Percentiles rank a stretch among this genome's conserved stretches.
Conservation (phyloP, 2,329 filamentous ascomycete genomes). For the Neonectria neomacrospora region DNA sequence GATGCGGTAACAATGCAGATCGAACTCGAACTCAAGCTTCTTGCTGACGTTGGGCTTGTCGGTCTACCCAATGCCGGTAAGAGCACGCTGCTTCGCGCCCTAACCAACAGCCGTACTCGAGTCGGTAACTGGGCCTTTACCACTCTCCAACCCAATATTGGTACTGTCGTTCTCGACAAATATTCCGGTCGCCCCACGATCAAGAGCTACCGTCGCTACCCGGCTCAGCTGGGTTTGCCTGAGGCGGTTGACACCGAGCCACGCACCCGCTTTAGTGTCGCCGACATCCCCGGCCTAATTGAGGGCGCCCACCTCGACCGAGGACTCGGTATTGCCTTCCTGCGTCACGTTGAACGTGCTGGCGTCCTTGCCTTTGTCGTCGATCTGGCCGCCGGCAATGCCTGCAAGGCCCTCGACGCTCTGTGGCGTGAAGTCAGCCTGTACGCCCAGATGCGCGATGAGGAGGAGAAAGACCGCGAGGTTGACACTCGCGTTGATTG, state of each 20-base stretch:
- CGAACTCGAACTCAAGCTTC: constrained; percentile 91
- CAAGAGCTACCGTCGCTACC: constrained; percentile 50
- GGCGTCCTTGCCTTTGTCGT: constrained; percentile 93
- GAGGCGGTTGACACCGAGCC: constrained; percentile 61
- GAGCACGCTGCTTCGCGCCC: constrained; percentile 86
- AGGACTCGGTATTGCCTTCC: constrained; percentile 89
- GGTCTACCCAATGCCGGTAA: constrained; percentile 97
- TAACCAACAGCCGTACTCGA: constrained; percentile 89
- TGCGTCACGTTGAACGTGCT: constrained; percentile 94
- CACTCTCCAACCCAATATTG: constrained; percentile 93
- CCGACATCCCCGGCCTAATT: constrained; percentile 94
- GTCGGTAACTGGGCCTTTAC: constrained; percentile 98
- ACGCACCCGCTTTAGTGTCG: constrained; percentile 87
- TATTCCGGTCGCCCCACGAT: constrained; percentile 78
- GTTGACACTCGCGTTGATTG: constrained; percentile 67
- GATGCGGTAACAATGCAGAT: constrained; percentile 80
- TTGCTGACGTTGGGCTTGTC: constrained; percentile 94
- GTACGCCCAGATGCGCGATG: constrained; percentile 83
- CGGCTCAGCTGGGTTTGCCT: constrained; percentile 51
- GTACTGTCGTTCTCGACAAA: constrained; percentile 92
- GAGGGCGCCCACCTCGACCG: constrained; percentile 92
- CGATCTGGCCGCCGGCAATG: constrained; percentile 83
- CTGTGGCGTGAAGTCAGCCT: constrained; percentile 92
- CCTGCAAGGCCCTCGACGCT: constrained; percentile 79
- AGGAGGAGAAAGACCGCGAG: constrained; percentile 74